Percentiles rank a stretch among this genome's conserved stretches.
phyloP scores from a whole-genome alignment of 495 filamentous ascomycete species.

The Hypoxylon intermedium region DNA sequence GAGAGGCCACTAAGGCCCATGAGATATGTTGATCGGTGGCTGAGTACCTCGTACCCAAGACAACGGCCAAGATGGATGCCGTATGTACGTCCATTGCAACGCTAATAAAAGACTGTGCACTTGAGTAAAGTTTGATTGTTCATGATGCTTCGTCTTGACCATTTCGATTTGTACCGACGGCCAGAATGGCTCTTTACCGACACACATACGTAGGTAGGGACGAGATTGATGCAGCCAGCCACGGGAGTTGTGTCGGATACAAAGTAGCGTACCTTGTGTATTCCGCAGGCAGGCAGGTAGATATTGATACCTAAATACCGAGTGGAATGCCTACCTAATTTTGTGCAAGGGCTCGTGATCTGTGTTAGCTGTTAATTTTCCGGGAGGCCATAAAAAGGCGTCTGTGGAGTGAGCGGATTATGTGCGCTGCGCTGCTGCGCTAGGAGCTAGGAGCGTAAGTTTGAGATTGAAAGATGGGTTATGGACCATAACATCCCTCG shows the following conservation, averaged over 20 bases:
- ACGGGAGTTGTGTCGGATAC: conserved; percentile 23
- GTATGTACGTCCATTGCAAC: conserved; percentile 27
- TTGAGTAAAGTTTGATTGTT: conserved; percentile 11
- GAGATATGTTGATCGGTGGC: conserved; percentile 35
- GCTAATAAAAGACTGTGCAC: conserved; percentile 8
- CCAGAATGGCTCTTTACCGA: conserved; percentile 17
- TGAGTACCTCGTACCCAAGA: conserved; percentile 20
- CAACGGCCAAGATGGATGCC: conserved; percentile 3
- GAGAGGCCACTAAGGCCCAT: conserved; percentile 36
- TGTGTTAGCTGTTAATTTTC: conserved; percentile 23
- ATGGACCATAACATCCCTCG: conserved; percentile 1
- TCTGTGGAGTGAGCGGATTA: conserved; percentile 31
- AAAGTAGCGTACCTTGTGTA: neutral
- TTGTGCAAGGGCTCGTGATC: conserved; percentile 22
- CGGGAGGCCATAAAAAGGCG: conserved; percentile 7
- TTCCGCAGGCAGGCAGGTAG: neutral
- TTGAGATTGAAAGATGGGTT: conserved; percentile 30
- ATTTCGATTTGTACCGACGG: conserved; percentile 11
- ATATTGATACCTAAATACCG: neutral
- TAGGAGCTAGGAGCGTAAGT: too few relatives aligned
- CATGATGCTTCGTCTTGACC: conserved; percentile 14
- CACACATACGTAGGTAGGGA: neutral
- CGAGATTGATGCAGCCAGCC: conserved; percentile 28
- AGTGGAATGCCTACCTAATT: conserved; percentile 14
- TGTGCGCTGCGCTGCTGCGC: conserved; percentile 15